These are phyloP conservation scores for Thymus quinquecostatus DNA, from an alignment of 257 asterid genomes.

Conservation along the genomic window DNA sequence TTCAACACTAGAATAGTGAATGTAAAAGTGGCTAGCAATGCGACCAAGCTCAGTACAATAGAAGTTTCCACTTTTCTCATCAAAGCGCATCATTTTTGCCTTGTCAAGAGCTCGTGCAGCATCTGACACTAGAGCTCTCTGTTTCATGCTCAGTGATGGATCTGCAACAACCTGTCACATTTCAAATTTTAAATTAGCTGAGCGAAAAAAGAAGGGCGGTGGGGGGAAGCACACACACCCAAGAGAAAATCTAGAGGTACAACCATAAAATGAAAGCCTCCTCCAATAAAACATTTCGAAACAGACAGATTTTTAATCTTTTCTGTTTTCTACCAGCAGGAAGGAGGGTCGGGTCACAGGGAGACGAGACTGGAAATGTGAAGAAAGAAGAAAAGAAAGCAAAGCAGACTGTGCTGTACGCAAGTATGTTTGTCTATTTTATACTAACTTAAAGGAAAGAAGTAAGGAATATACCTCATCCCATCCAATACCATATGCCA, in stretches of 20 bases:
- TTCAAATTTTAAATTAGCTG: constrained; percentile 21
- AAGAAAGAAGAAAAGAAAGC: background rate
- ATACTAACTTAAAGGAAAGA: constrained; percentile 18
- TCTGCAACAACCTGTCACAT: constrained; percentile 79
- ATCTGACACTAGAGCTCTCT: constrained; percentile 85
- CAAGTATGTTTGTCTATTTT: constrained; percentile 14
- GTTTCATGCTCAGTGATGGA: constrained; percentile 90
- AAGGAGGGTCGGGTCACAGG: background rate
- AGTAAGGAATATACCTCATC: constrained; percentile 72
- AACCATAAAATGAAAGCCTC: background rate
- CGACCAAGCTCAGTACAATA: constrained; percentile 99
- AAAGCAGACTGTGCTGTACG: constrained; percentile 2
- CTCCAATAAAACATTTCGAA: background rate
- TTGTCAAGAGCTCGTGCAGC: constrained; percentile 98
- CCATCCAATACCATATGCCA: constrained; percentile 99
- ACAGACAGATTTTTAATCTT: background rate
- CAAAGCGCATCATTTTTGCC: constrained; percentile 99
- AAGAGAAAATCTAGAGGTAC: constrained; percentile 10
- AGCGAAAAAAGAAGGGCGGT: background rate
- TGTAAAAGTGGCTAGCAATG: constrained; percentile 97
- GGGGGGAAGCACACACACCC: background rate
- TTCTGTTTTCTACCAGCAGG: background rate
- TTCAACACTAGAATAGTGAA: constrained; percentile 96
- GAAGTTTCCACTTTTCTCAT: constrained; percentile 98
- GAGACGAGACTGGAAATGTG: background rate